Base-by-base conservation (phyloP, 129 eudicot genomes). In the Glebionis coronaria region DNA sequence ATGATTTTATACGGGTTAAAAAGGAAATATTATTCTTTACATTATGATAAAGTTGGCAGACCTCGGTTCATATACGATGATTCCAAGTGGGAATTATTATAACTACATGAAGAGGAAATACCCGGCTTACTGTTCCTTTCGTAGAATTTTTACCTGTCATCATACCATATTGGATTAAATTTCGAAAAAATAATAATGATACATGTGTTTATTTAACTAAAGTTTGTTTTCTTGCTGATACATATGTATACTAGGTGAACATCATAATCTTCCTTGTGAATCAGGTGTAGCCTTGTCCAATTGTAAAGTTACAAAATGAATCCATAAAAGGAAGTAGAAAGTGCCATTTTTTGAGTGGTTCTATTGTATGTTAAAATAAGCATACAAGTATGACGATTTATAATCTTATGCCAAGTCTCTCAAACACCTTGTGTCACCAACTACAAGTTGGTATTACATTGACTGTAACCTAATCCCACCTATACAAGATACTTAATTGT, bases 231-330 rank as follows among this genome's bases (percentile, higher is more conserved):
- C 61, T 55, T 25, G 57, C 42, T 65, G 57, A 23, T 14, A 57
- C 45, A 25, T 13, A 65, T 21, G 70, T 65, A 44, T 47, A 14
- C 19, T n/a, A n/a, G n/a, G n/a, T n/a, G n/a, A n/a, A n/a, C 35
- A 52, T 35, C 25, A 31, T 54, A 50, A 13, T 8, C 51, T 49
- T 53, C 19, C 19, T 42, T 35, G 49, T 38, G 62, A 53, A 21
- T 14, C 31, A 61, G 62, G 52, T 51, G 72, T 61, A 67, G 62
- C 35, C 62, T n/a, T 18, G 31, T 31, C 72, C 72, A 52, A 67
- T 67, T 50, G 72, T 31, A 67, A 67, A 31, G 4, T 4, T 16
- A 67, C n/a, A 50, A 52, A 67, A 52, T 12, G 19, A 52, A 67
- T 52, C 52, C 19, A 52, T 53, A 29, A 66, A 16, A 14, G 47